Evolutionary conservation across 148 eudicot species (phyloP).

Genomic region (Nepenthes gracilis): DNA sequence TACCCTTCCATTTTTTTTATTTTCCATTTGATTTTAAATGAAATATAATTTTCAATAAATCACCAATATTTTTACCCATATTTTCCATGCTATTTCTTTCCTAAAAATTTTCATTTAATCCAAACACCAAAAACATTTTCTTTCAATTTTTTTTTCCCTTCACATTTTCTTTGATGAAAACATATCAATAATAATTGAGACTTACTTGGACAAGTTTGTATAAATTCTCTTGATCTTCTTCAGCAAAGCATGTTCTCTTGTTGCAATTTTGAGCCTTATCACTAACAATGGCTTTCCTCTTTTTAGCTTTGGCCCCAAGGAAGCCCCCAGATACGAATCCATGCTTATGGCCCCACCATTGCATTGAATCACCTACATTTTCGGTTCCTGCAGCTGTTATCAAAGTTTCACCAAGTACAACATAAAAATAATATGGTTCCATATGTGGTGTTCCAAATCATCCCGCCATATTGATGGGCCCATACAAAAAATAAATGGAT

Average conservation of each 20-base stretch:
- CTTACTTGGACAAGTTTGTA: constrained; percentile 86
- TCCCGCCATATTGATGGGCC: too few species aligned
- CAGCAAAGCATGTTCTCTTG: constrained; percentile 55
- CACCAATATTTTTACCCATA: too few species aligned
- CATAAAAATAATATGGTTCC: too few species aligned
- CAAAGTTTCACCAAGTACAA: not conserved
- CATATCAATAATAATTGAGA: not conserved
- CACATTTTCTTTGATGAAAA: not conserved
- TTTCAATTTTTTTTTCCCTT: too few species aligned
- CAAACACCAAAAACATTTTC: too few species aligned
- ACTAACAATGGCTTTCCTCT: constrained; percentile 34
- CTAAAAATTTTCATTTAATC: too few species aligned
- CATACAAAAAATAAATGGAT: too few species aligned
- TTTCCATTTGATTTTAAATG: too few species aligned
- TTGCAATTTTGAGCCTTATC: constrained; percentile 19
- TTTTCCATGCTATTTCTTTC: too few species aligned
- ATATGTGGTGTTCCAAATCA: too few species aligned
- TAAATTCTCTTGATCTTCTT: constrained; percentile 93
- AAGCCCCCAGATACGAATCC: constrained; percentile 85
- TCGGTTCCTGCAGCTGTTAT: constrained; percentile 23
- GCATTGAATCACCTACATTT: constrained; percentile 34
- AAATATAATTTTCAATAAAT: too few species aligned
- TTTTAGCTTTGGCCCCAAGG: constrained; percentile 70
- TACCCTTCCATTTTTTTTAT: too few species aligned
- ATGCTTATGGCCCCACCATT: constrained; percentile 84